Evolutionary conservation across 2,329 filamentous ascomycete species (phyloP).

Genomic region (Xylariales sp.): DNA sequence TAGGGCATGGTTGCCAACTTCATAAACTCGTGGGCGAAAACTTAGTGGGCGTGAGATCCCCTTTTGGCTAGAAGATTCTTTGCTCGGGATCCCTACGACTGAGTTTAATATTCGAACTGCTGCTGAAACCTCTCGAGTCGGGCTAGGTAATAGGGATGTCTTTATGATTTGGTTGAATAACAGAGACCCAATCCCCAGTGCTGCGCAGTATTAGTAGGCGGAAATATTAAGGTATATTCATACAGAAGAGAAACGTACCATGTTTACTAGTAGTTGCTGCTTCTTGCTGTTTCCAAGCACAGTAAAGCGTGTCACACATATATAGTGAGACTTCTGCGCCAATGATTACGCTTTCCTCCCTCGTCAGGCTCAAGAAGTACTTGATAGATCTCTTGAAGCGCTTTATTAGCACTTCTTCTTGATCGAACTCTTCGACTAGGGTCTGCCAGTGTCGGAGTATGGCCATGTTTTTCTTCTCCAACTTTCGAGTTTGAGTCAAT

Average conservation of each 20-base stretch:
- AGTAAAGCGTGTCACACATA: conserved; percentile 51
- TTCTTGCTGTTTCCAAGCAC: conserved; percentile 30
- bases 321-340: conserved; percentile 53
- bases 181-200: conserved; percentile 35
- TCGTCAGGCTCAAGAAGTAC: conserved; percentile 58
- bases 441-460: conserved; percentile 58
- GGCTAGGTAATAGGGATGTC: conserved; percentile 28
- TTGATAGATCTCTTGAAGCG: conserved; percentile 62
- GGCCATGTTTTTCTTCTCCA: conserved; percentile 44
- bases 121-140: conserved; percentile 33
- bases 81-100: conserved; percentile 29
- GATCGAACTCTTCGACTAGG: conserved; percentile 60
- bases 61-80: conserved; percentile 11
- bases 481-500: conserved; percentile 52
- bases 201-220: conserved; percentile 24
- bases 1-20: background rate
- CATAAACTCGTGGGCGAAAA: conserved; percentile 25
- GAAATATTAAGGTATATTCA: background rate
- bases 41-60: conserved; percentile 28
- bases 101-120: conserved; percentile 28
- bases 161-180: conserved; percentile 38
- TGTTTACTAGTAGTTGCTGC: conserved; percentile 6
- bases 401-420: conserved; percentile 54
- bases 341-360: conserved; percentile 46
- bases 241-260: conserved; percentile 32